Conservation (phyloP, 495 filamentous ascomycete genomes). For the Neurospora pannonica region DNA sequence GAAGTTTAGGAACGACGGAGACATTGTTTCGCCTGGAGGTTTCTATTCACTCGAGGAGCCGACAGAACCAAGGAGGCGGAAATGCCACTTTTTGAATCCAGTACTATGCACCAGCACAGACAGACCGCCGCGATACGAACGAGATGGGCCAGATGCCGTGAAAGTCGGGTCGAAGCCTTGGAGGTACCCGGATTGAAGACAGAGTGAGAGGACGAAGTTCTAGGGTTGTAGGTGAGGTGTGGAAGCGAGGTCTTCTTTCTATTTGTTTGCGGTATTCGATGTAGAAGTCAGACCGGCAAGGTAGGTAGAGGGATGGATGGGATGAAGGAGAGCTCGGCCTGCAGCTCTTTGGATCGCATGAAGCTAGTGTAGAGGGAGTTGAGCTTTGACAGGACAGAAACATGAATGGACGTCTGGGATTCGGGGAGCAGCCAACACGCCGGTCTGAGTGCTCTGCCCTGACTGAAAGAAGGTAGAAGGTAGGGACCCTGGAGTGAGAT, state of each 20-base stretch:
- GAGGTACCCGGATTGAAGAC: background rate
- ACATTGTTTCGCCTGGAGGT: constrained; percentile 20
- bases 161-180: background rate
- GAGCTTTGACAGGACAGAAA: background rate
- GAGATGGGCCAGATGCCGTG: background rate
- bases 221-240: background rate
- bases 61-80: background rate
- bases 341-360: background rate
- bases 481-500: background rate
- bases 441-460: background rate
- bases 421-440: background rate
- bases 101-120: background rate
- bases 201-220: background rate
- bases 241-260: background rate
- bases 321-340: background rate
- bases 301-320: background rate
- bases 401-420: background rate
- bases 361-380: background rate
- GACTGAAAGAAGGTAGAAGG: background rate
- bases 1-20: constrained; percentile 56
- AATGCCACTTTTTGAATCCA: background rate
- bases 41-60: background rate
- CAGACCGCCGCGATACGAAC: background rate
- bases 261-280: background rate
- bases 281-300: background rate